These are phyloP conservation scores for Aspergillus panamensis DNA, from an alignment of 495 filamentous ascomycete species.

Conservation along the genomic window DNA sequence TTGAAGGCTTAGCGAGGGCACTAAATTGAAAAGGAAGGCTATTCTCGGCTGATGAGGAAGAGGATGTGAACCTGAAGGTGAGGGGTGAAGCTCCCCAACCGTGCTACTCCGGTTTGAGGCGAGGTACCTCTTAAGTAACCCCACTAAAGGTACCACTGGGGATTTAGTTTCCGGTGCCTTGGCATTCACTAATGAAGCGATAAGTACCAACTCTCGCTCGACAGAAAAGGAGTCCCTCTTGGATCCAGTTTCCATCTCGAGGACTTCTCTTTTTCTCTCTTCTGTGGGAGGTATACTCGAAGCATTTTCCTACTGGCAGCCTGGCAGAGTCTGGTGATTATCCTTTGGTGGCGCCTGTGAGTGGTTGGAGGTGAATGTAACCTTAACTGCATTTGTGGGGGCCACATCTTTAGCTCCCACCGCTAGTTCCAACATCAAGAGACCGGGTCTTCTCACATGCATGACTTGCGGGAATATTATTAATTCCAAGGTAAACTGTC, in stretches of 20 bases:
- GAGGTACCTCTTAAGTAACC: not conserved
- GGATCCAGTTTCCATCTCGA: no score
- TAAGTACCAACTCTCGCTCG: no score
- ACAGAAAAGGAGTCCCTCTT: no score
- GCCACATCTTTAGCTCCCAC: not conserved
- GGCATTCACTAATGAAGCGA: not conserved
- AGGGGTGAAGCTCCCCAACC: not conserved
- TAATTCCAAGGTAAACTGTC: no score
- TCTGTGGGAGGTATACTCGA: not conserved
- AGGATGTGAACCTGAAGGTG: not conserved
- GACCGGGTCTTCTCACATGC: no score
- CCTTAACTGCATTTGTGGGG: not conserved
- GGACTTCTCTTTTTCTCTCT: no score
- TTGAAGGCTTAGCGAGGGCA: conserved; percentile 2
- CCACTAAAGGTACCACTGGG: not conserved
- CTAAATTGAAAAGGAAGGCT: not conserved
- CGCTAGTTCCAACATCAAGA: no score
- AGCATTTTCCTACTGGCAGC: not conserved
- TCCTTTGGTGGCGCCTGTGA: no score
- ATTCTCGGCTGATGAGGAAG: not conserved
- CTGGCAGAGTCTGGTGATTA: not conserved
- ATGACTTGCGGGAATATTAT: no score
- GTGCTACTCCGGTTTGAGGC: no score
- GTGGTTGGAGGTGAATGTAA: conserved; percentile 3
- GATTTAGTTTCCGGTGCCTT: not conserved